Base-by-base conservation (phyloP, 306 rosid genomes). In the Clitoria ternatea region DNA sequence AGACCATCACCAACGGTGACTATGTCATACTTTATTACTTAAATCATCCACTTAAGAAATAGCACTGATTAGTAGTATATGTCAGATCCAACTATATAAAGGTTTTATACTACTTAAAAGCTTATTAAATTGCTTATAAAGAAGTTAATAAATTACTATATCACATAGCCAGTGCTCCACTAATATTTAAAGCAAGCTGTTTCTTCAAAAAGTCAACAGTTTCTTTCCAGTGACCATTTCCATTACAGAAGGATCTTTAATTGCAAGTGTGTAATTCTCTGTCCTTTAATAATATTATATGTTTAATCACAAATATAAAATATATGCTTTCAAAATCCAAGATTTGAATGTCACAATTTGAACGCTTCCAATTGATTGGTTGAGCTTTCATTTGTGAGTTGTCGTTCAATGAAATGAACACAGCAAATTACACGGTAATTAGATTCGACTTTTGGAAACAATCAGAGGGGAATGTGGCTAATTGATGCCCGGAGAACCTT, bases 101-200 rank as follows among this genome's bases (percentile, higher is more conserved):
- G 63, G 36, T 77, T 43, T 36, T 33, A 47, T 61, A 61, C 69
- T 64, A 69, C 74, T 74, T 74, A 54, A 69, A 57, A 70, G 52
- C 75, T 54, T 49, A 77, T 54, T 49, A 55, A 82, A 77, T 29
- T 30, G 19, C 29, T 23, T 23, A 53, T 67, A 73, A 56, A 37
- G 42, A 27, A 76, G 47, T 48, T 56, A 70, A 70, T 48, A 64
- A 70, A 70, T 48, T 70, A 70, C 44, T 61, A 70, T 75, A 75
- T 75, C 72, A 56, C 48, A 23, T 48, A 7, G 50, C 32, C 40
- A 71, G 84, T 80, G 84, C 84, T 75, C 84, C 84, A 80, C 84
- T 76, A 65, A 80, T 60, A 66, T 72, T 49, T 63, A 80, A 75
- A 75, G 80, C 48, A 22, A 80, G 20, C 10, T 36, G 61, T 70